These are phyloP conservation scores for Paramecium octaurelia DNA, from an alignment of 73 alveolate species.

Conservation along the genomic window DNA sequence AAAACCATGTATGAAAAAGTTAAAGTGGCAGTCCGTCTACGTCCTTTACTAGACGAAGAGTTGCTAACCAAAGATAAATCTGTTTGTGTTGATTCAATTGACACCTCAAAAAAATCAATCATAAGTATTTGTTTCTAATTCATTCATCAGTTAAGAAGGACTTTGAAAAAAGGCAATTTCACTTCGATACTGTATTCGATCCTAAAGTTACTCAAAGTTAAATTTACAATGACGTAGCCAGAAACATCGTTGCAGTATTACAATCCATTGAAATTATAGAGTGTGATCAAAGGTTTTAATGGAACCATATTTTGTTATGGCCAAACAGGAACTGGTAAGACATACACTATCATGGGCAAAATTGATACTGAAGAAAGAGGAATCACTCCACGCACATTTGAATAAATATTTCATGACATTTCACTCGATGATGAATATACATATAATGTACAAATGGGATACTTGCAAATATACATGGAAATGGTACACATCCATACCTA, in stretches of 20 bases:
- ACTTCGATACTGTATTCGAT: constrained; percentile 80
- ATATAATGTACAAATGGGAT: constrained; percentile 74
- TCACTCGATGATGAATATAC: constrained; percentile 61
- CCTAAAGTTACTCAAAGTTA: constrained; percentile 77
- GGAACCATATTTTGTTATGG: constrained; percentile 98
- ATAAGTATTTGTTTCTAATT: neutral
- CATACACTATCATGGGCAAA: constrained; percentile 94
- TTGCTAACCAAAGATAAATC: constrained; percentile 12
- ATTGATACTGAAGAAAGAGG: constrained; percentile 79
- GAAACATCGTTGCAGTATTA: constrained; percentile 75
- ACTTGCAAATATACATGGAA: constrained; percentile 93
- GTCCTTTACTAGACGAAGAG: constrained; percentile 66
- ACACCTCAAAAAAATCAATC: neutral
- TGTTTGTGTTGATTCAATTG: constrained; percentile 58
- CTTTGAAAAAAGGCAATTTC: constrained; percentile 78
- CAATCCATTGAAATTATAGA: constrained; percentile 32
- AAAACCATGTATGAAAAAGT: constrained; percentile 39
- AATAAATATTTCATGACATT: constrained; percentile 77
- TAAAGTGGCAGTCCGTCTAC: constrained; percentile 54
- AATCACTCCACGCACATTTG: constrained; percentile 89
- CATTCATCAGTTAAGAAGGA: constrained; percentile 53
- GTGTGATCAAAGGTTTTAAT: constrained; percentile 92
- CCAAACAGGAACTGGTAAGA: constrained; percentile 97
- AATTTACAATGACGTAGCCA: constrained; percentile 76
- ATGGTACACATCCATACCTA: constrained; percentile 63